Percentiles rank a stretch among this genome's conserved stretches.
phyloP scores from a whole-genome alignment of 352 stramenopile genomes.

The Globisporangium uncinulatum region DNA sequence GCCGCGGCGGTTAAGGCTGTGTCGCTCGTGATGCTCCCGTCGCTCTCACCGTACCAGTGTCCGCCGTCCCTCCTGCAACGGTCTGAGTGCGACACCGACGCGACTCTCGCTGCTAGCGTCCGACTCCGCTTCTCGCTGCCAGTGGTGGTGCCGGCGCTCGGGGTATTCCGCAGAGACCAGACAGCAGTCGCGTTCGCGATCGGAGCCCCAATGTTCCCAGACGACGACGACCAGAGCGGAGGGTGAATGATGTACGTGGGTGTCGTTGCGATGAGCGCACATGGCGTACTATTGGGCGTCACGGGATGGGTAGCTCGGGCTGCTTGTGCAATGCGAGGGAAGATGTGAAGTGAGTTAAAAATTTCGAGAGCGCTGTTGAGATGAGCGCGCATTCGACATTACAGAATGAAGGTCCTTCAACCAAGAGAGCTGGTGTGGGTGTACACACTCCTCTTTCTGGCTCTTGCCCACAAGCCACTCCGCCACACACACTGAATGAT shows the following conservation, averaged over 20 bases:
- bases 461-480: too few relatives aligned
- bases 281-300: too few relatives aligned
- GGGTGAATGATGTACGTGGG: background rate
- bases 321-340: too few relatives aligned
- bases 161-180: slow-evolving; percentile 4
- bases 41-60: slow-evolving; percentile 9
- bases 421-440: too few relatives aligned
- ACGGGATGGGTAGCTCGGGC: too few relatives aligned
- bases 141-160: slow-evolving; percentile 12
- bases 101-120: background rate
- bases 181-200: slow-evolving; percentile 16
- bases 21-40: slow-evolving; percentile 14
- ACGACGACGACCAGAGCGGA: slow-evolving; percentile 15
- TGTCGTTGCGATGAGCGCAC: background rate
- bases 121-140: slow-evolving; percentile 9
- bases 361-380: too few relatives aligned
- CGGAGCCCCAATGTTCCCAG: slow-evolving; percentile 19
- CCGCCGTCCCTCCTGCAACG: background rate
- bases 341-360: too few relatives aligned
- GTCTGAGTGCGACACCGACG: background rate
- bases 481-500: too few relatives aligned
- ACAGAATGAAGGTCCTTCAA: too few relatives aligned
- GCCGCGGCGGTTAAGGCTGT: background rate
- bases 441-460: too few relatives aligned
- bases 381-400: too few relatives aligned